These are phyloP conservation scores for Claviceps sp. DNA, from an alignment of 2,329 filamentous ascomycete genomes.

Conservation along the genomic window DNA sequence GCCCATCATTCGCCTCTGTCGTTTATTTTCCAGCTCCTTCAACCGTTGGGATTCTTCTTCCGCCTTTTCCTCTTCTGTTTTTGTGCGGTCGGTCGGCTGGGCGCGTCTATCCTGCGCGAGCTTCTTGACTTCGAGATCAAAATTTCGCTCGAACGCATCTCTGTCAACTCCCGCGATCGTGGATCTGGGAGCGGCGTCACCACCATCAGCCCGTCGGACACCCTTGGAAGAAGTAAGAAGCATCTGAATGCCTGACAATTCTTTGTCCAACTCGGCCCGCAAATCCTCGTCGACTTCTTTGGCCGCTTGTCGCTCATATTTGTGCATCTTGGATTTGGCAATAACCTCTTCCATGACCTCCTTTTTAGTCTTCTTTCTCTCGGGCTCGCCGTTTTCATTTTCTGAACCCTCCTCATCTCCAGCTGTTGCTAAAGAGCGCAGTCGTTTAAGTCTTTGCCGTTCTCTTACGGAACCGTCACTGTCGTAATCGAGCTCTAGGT, in stretches of 20 bases:
- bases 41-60: conserved; percentile 65
- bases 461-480: conserved; percentile 42
- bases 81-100: conserved; percentile 73
- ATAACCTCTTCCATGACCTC: conserved; percentile 98
- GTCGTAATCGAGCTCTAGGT: conserved; percentile 48
- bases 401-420: conserved; percentile 32
- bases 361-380: conserved; percentile 85
- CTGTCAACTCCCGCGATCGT: conserved; percentile 44
- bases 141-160: conserved; percentile 66
- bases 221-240: conserved; percentile 45
- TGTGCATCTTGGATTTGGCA: conserved; percentile 90
- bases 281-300: conserved; percentile 92
- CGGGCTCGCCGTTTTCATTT: conserved; percentile 46
- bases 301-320: conserved; percentile 80
- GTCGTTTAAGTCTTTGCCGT: conserved; percentile 40
- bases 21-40: conserved; percentile 69
- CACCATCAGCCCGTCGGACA: conserved; percentile 21
- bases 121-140: conserved; percentile 71
- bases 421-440: conserved; percentile 31
- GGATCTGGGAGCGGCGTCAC: conserved; percentile 12
- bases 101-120: conserved; percentile 76
- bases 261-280: conserved; percentile 70
- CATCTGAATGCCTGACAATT: conserved; percentile 60
- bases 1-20: conserved; percentile 76
- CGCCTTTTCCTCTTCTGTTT: conserved; percentile 77